Base-by-base conservation (phyloP, 106 monocot genomes). In the Allium sativum region DNA sequence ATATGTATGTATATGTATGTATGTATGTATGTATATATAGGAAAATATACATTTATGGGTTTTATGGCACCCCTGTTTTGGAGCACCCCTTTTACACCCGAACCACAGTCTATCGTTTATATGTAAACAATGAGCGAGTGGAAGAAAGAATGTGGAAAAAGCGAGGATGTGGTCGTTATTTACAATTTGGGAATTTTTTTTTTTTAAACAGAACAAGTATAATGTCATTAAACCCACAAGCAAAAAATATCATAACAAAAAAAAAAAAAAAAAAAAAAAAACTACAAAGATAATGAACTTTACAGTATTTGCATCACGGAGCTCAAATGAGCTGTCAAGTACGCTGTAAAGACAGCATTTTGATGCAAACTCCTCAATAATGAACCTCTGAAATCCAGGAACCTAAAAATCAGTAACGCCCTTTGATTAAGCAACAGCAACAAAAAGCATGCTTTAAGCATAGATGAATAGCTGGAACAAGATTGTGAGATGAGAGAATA, bases 251-350 rank as follows among this genome's bases (percentile, higher is more conserved):
- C 5, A 44, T 60, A 9, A 44, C 44, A 9, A 0, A 44, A 41
- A 9, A 15, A 60, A 43, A 17, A 60, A 3, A 17, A 5, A 40
- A 8, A 60, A 15, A 9, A 13, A 1, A 7, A 1, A 60, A 44
- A 14, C 43, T 43, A 17, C 44, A 31, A 7, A 44, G 9, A 43
- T 22, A 4, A 60, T 18, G 40, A 60, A 65, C 46, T 48, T 72
- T 82, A 96, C 95, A 50, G 87, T 82, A 56, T 90, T 96, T 56
- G 87, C 95, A 74, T 96, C 95, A 48, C 79, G 79, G 15, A 96
- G 78, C 55, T 91, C 79, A 72, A 96, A 96, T 68, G 95, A 90
- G 58, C 77, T 79, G 55, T 96, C 95, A 44, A 96, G 87, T 18
- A 91, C 82, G 62, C 95, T 96, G 65, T 82, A 76, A 11, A 96